Evolutionary conservation across 352 stramenopile genomes (phyloP), one percentile per base, ranked within the genome.

Genomic region (Globisporangium spiculum): DNA sequence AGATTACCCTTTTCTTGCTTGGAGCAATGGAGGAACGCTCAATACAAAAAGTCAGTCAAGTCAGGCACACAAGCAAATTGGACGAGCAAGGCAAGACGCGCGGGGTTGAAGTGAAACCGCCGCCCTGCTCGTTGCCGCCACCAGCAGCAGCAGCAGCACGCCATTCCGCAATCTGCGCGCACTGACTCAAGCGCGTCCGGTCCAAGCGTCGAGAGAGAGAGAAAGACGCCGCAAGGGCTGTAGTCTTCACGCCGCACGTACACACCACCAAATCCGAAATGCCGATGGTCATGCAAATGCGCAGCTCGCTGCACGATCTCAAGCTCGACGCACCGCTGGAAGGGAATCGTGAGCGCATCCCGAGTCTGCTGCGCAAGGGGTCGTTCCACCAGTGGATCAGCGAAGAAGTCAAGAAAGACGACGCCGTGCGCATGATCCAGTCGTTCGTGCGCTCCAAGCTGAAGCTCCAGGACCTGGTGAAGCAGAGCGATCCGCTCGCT

Each of bases 331-430:
- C 55, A 18, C 30, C 55, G 20, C 55, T 61, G 36, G 52, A 36
- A 54, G 58, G n/a, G 7, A 46, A 26, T n/a, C 60, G 60, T 20
- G 60, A 65, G 38, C 50, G 24, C 38, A 38, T 66, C 38, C 44
- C 60, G 18, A 66, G 60, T 58, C 60, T 58, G 44, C 26, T 52
- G 14, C 56, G 46, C 22, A 41, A 48, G 22, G 44, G 30, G 9
- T 81, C 75, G 46, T 77, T 75, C 69, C 63, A 70, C 57, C 56
- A 75, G 27, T 81, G 75, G 75, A 75, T 81, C 44, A 52, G 60
- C 58, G 69, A 77, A 44, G 72, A 70, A 38, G 65, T 79, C 14
- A 64, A 67, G 24, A 64, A 79, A 22, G 75, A 79, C 38, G 72
- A 75, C 50, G 75, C 75, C 12, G 75, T 75, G 38, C 66, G 65